phyloP scores from a whole-genome alignment of 495 filamentous ascomycete species.

The Xylaria cubensis region DNA sequence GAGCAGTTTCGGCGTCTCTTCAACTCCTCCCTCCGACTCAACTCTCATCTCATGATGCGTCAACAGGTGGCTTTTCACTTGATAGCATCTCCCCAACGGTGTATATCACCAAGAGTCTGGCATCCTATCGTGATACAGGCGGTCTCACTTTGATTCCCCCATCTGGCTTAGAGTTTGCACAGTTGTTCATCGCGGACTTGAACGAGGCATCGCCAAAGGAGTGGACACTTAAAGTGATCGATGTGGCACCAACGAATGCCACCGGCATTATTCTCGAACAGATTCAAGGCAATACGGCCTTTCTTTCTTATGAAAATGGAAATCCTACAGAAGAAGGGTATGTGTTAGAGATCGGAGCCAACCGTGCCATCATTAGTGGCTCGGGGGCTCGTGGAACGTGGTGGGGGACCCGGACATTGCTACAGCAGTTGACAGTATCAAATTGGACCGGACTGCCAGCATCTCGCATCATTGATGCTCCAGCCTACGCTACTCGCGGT shows the following conservation, averaged over 20 bases:
- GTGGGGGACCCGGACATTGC: conserved; percentile 62
- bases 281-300: conserved; percentile 13
- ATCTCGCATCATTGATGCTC: conserved; percentile 49
- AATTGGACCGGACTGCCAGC: conserved; percentile 38
- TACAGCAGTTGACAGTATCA: conserved; percentile 54
- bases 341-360: conserved; percentile 44
- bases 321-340: conserved; percentile 57
- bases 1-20: conserved; percentile 22
- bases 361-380: conserved; percentile 37
- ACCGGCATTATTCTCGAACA: conserved; percentile 24
- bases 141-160: conserved; percentile 63
- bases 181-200: conserved; percentile 55
- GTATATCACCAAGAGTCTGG: conserved; percentile 26
- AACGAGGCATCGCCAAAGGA: conserved; percentile 27
- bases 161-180: conserved; percentile 54
- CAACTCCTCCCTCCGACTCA: conserved; percentile 19
- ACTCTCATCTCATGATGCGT: background rate
- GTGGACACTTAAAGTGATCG: conserved; percentile 22
- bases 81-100: conserved; percentile 21
- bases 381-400: conserved; percentile 60
- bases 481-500: conserved; percentile 56
- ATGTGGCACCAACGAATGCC: background rate
- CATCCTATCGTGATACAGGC: conserved; percentile 40
- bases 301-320: conserved; percentile 57
- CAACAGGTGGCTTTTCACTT: conserved; percentile 10